Percentiles rank a stretch among this genome's conserved stretches.
phyloP scores from a whole-genome alignment of 352 stramenopile genomes.

The Halophytophthora batemanensis region DNA sequence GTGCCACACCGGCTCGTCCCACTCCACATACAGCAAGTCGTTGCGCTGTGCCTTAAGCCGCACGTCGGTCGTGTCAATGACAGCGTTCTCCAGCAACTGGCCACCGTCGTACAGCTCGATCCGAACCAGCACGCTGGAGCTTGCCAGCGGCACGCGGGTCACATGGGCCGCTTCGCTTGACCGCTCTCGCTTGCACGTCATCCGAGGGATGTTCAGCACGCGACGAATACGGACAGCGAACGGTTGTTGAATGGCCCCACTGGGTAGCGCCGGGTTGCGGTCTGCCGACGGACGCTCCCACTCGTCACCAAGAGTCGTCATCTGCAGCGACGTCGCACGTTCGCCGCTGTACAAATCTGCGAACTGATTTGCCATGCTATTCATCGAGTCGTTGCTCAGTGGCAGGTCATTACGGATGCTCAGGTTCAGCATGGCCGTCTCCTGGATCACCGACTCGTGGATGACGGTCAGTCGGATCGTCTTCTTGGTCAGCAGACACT shows the following conservation, averaged over 20 bases:
- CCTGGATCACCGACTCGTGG: conserved; percentile 84
- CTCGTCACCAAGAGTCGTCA: conserved; percentile 71
- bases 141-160: conserved; percentile 43
- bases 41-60: conserved; percentile 69
- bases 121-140: conserved; percentile 67
- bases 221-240: conserved; percentile 73
- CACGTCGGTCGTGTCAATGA: conserved; percentile 70
- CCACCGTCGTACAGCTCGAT: conserved; percentile 79
- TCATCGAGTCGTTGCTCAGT: conserved; percentile 24
- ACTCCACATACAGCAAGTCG: conserved; percentile 70
- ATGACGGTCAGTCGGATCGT: conserved; percentile 81
- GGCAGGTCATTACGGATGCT: conserved; percentile 70
- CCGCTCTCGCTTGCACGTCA: conserved; percentile 60
- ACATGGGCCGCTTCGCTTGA: conserved; percentile 66
- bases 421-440: conserved; percentile 73
- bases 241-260: conserved; percentile 55
- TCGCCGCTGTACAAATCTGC: conserved; percentile 57
- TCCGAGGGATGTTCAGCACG: conserved; percentile 80
- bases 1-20: conserved; percentile 72
- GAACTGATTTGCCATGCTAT: conserved; percentile 48
- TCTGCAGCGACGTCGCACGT: conserved; percentile 55
- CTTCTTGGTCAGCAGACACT: conserved; percentile 85
- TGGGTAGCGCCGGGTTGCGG: conserved; percentile 37
- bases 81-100: conserved; percentile 61
- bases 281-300: conserved; percentile 52